phyloP scores from a whole-genome alignment of 495 filamentous ascomycete species.

The Annulohypoxylon moriforme region DNA sequence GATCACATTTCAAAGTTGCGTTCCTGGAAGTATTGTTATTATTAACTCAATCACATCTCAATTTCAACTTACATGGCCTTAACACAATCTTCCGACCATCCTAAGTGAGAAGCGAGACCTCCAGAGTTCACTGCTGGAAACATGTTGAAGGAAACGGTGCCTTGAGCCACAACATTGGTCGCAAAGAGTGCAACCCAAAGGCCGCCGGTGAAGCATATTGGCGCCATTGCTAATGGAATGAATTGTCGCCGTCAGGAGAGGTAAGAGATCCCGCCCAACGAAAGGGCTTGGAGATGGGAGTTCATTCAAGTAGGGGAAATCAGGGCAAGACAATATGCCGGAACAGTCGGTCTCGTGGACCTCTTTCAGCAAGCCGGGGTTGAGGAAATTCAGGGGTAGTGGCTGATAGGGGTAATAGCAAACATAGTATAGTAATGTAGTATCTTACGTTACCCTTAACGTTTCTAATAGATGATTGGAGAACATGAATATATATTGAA shows the following conservation, averaged over 20 bases:
- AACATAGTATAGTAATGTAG: not conserved
- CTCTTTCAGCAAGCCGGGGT: not conserved
- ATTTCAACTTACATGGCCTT: not conserved
- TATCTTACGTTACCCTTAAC: not conserved
- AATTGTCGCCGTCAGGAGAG: not conserved
- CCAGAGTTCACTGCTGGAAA: not conserved
- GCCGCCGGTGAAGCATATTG: not conserved
- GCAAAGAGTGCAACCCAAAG: not conserved
- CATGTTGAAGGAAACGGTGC: not conserved
- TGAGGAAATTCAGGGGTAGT: not conserved
- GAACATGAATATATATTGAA: not conserved
- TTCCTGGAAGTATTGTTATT: not conserved
- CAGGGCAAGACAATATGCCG: not conserved
- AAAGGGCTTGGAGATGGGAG: not conserved
- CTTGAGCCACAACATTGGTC: not conserved
- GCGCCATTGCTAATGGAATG: not conserved
- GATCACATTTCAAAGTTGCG: not conserved
- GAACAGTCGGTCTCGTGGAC: not conserved
- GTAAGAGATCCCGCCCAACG: not conserved
- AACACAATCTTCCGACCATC: not conserved
- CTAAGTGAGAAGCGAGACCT: not conserved
- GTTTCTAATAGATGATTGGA: not conserved
- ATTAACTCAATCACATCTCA: not conserved
- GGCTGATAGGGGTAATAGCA: not conserved
- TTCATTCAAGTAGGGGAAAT: not conserved